Percentiles rank a stretch among this genome's conserved stretches.
Conservation (phyloP, 805 yeast genomes). For the Yamadazyma akitaensis region DNA sequence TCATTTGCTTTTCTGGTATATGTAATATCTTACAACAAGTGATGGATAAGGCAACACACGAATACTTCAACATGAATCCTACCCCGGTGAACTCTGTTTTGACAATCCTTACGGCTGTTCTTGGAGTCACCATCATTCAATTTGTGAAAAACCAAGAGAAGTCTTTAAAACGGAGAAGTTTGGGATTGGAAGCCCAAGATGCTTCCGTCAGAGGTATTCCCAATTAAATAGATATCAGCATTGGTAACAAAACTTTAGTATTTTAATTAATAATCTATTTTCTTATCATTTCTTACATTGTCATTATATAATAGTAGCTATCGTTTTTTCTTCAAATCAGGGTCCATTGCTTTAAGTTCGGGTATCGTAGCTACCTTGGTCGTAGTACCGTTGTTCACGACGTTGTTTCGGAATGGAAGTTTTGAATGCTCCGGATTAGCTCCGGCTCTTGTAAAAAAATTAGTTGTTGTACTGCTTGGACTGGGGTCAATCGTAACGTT, state of each 20-base stretch:
- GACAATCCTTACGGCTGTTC: constrained; percentile 49
- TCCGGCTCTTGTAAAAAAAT: not conserved
- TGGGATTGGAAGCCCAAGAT: constrained; percentile 63
- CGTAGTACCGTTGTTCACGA: not conserved
- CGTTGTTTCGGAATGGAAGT: constrained; percentile 3
- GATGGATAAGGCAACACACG: constrained; percentile 70
- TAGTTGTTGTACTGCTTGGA: not conserved
- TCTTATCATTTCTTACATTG: not conserved
- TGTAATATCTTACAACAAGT: constrained; percentile 69
- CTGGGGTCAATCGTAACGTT: not conserved
- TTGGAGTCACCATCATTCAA: constrained; percentile 44
- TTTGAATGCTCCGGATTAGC: not conserved
- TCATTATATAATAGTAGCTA: not conserved
- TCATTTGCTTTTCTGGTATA: constrained; percentile 80
- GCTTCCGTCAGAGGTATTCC: constrained; percentile 51
- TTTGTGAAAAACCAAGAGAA: constrained; percentile 43
- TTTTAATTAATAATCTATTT: not conserved
- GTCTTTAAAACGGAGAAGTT: constrained; percentile 44
- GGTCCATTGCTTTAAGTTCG: constrained; percentile 13
- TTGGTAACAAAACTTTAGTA: not conserved
- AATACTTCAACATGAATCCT: constrained; percentile 68
- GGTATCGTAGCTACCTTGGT: constrained; percentile 11
- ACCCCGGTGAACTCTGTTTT: constrained; percentile 66
- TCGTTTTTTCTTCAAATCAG: constrained; percentile 3
- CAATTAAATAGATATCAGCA: constrained; percentile 15